Evolutionary conservation across 495 filamentous ascomycete genomes (phyloP).

Genomic region (Aspergillus wentii): DNA sequence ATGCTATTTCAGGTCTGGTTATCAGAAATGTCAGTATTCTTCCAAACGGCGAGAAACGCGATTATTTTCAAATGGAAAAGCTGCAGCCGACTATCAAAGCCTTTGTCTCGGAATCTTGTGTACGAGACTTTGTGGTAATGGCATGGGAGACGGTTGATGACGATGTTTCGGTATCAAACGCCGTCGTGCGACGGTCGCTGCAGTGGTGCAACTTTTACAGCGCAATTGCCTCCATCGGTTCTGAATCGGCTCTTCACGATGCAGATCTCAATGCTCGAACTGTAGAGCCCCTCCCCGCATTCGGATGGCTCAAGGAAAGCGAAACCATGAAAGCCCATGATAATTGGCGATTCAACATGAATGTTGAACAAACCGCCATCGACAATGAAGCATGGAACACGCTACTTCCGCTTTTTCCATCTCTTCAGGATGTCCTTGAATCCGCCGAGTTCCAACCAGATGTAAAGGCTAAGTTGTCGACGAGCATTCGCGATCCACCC

Average conservation of each 20-base stretch:
- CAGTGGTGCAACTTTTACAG: slow-evolving; percentile 56
- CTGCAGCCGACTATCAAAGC: slow-evolving; percentile 45
- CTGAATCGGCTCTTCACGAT: slow-evolving; percentile 36
- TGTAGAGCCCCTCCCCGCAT: slow-evolving; percentile 45
- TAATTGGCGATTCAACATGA: slow-evolving; percentile 40
- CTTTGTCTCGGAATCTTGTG: slow-evolving; percentile 48
- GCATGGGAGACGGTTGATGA: slow-evolving; percentile 54
- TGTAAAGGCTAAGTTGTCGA: slow-evolving; percentile 4
- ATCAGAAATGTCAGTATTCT: slow-evolving; percentile 47
- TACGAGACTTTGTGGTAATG: slow-evolving; percentile 41
- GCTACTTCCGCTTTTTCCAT: slow-evolving; percentile 23
- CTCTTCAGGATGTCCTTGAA: slow-evolving; percentile 17
- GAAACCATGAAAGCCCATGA: slow-evolving; percentile 49
- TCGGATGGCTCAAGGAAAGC: slow-evolving; percentile 53
- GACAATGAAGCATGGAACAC: slow-evolving; percentile 21
- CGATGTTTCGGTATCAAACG: slow-evolving; percentile 39
- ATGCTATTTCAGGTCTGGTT: slow-evolving; percentile 38
- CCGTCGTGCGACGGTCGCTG: slow-evolving; percentile 46
- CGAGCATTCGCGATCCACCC: slow-evolving; percentile 27
- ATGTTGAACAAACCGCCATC: slow-evolving; percentile 17
- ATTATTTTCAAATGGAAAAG: slow-evolving; percentile 42
- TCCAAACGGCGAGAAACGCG: slow-evolving; percentile 39
- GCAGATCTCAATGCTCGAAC: slow-evolving; percentile 28
- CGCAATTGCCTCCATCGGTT: slow-evolving; percentile 46
- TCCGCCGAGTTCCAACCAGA: slow-evolving; percentile 18